Percentiles rank a stretch among this genome's conserved stretches.
Evolutionary conservation across 2,329 filamentous ascomycete genomes (phyloP).

Genomic region (Xylaria sp.): DNA sequence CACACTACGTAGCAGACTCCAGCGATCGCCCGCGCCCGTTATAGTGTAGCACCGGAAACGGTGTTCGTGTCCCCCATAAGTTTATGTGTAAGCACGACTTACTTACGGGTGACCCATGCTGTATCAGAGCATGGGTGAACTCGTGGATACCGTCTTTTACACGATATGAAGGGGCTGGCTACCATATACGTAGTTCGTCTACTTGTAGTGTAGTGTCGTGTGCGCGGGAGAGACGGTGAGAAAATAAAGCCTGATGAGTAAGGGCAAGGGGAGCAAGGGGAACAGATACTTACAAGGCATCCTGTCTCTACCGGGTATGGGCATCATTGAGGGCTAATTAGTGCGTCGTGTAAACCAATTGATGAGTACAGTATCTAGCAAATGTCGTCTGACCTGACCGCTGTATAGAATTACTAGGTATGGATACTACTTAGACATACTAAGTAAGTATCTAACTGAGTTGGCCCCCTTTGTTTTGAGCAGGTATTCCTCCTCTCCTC

Average conservation of each 20-base stretch:
- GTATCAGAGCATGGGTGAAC: conserved; percentile 25
- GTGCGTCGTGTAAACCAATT: not conserved
- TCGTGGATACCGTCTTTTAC: conserved; percentile 13
- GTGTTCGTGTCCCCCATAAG: conserved; percentile 11
- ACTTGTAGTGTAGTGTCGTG: not conserved
- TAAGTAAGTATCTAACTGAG: not conserved
- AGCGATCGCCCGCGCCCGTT: conserved; percentile 35
- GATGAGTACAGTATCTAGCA: too few relatives aligned
- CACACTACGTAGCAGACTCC: conserved; percentile 23
- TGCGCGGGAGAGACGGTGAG: not conserved
- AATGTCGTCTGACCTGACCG: too few relatives aligned
- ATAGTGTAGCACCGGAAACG: conserved; percentile 17
- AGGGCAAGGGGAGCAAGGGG: not conserved
- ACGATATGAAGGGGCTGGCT: conserved; percentile 3
- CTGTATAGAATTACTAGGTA: too few relatives aligned
- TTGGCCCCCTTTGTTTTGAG: not conserved
- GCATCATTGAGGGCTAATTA: conserved; percentile 1
- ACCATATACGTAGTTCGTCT: not conserved
- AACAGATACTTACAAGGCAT: not conserved
- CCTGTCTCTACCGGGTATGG: not conserved
- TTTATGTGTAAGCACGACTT: conserved; percentile 19
- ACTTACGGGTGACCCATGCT: conserved; percentile 16
- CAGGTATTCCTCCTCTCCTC: not conserved
- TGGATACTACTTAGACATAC: too few relatives aligned
- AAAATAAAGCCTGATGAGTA: not conserved